Evolutionary conservation across 2,329 filamentous ascomycete genomes (phyloP), one percentile per base, ranked within the genome.

Genomic region (Xylaria sp.): DNA sequence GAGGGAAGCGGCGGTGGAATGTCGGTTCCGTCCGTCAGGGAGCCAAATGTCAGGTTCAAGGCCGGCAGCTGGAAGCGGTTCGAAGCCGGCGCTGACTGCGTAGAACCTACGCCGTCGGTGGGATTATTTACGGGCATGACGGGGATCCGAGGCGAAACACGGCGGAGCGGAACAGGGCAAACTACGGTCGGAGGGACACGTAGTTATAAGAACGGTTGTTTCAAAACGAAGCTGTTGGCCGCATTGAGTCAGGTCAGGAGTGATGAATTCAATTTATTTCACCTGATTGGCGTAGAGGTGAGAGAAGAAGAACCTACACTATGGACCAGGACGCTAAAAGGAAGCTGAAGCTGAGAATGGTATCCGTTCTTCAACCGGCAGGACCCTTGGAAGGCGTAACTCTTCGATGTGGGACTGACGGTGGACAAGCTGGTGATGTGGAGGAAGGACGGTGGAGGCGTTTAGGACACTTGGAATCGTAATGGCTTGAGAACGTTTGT

Each of bases 1-100:
- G 87, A 89, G 20, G 86, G 86, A 56, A 81, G 81, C 28, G 87
- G 87, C 36, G 87, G 85, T 51, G 87, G 87, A 72, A 89, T 89
- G 75, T 87, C 76, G 76, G 87, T 89, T 63, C 87, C 87, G 48
- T 89, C 87, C 51, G 87, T 89, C 75, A 89, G 81, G 56, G 84
- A 87, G 67, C 84, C 83, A 73, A 89, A 88, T 72, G 88, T 84
- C 80, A 89, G 83, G 71, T 89, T 81, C 69, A 89, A 82, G 56
- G 83, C 84, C 9, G 87, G 87, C 66, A 89, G 83, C 79, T 89
- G 85, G 71, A 89, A 89, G 73, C 81, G 82, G 66, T 77, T 78
- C 26, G 74, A 60, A 15, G 71, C 42, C 11, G 75, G 57, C 59
- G 71, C 62, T 57, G 74, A 38, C 42, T 69, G 58, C 54, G 60